Base-by-base conservation (phyloP, 805 yeast species). In the Clavispora fructus region DNA sequence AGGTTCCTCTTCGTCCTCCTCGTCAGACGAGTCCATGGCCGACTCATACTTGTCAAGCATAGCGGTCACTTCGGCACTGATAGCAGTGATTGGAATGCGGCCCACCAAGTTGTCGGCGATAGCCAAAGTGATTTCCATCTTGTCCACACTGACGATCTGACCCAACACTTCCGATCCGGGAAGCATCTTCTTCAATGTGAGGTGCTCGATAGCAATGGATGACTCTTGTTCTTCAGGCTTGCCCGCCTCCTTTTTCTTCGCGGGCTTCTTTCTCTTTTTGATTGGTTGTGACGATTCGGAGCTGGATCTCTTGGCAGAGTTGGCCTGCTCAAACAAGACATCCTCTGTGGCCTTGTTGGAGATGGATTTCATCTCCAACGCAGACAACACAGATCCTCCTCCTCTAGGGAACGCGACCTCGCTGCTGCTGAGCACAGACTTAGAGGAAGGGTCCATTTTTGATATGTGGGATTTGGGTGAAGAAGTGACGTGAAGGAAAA, bases 351-450 rank as follows among this genome's bases (percentile, higher is more conserved):
- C 99, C 65, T 92, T 95, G 62, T 89, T 90, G 35, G 96, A 84
- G 43, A 92, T 92, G 61, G 89, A 94, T 63, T 89, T 90, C 54
- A 89, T 82, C 67, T 94, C 99, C 54, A 94, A 70, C 7, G 98
- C 90, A 4, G 96, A 80, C 59, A 94, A 76, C 25, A 82, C 87
- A 26, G 92, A 79, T 11, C 85, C 81, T 42, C 99, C 99, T 57
- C 99, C 99, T 80, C 99, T 86, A 42, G 99, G 99, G 62, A 94
- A 94, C 11, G 85, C 74, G 37, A 75, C 69, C 47, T 83, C 87
- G 48, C 64, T 69, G 55, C 68, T 69, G 45, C 65, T 64, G 43
- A 70, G 58, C 38, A 62, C 60, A 35, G 70, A 62, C 33, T 60
- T 61, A 32, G 61, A 51, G 19, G 52, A 49, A 39, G 56, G 37